Evolutionary conservation across 345 rosid genomes (phyloP), one percentile per base, ranked within the genome.

Genomic region (Garcia nutans): DNA sequence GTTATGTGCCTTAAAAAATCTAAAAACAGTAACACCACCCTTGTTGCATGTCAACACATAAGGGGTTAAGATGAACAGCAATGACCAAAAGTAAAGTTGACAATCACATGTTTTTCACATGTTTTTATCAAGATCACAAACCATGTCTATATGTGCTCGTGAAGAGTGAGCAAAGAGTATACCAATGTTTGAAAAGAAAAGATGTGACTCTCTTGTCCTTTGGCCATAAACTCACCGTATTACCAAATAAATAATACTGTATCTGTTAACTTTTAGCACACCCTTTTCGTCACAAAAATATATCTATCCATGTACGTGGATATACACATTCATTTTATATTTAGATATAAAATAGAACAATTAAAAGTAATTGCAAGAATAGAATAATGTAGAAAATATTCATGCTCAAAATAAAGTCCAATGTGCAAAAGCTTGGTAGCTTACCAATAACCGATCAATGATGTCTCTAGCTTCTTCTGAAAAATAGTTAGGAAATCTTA

Each of bases 401-500:
- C 60, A 71, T 23, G 6, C 26, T 5, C 55, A 67, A 73, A 16
- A 23, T 56, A 70, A 67, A 26, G 50, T 64, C 24, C 13, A 45
- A 59, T 17, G 19, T 15, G 64, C 23, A 76, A 77, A 73, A 74
- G 62, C 52, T 76, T 76, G 26, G 74, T 28, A 71, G 80, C 93
- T 88, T 85, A 96, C 99, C 82, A 96, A 84, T 60, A 96, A 87
- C 31, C 82, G 78, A 82, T 96, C 97, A 33, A 96, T 92, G 76
- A 96, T 86, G 74, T 93, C 93, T 86, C 91, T 88, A 17, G 97
- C 98, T 84, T 83, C 97, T 55, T 89, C 90, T 62, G 97, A 93
- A 84, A 96, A 96, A 84, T 90, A 88, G 84, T 89, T 83, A 20
- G 98, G 99, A 78, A 96, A 93, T 79, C 90, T 84, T 85, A 96